A percentile compares a stretch with the other conserved stretches of the same genome.
phyloP scores from a whole-genome alignment of 2,329 filamentous ascomycete genomes.

The Triangularia verruculosa region DNA sequence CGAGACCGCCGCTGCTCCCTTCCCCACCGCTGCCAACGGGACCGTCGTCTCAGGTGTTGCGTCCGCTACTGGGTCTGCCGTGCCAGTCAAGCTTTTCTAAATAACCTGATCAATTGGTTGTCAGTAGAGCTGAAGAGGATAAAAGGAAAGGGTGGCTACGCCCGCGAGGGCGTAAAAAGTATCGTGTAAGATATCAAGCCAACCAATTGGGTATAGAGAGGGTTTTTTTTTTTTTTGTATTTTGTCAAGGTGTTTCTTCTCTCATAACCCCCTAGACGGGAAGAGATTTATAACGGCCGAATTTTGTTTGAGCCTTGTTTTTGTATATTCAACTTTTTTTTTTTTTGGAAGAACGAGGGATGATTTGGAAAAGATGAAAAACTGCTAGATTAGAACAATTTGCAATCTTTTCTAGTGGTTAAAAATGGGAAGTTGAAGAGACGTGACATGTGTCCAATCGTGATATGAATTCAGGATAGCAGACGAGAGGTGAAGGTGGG shows the following conservation, averaged over 20 bases:
- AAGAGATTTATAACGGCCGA: not conserved
- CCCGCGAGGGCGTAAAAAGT: not conserved
- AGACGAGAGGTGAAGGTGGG: too few species aligned
- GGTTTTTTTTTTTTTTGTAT: not conserved
- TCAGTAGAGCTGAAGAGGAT: not conserved
- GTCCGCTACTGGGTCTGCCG: conserved; percentile 12
- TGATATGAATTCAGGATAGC: too few species aligned
- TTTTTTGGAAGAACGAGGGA: not conserved
- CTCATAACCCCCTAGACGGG: not conserved
- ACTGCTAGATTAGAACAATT: not conserved
- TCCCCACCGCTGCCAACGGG: conserved; percentile 13
- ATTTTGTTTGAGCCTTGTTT: not conserved
- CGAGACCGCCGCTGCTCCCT: not conserved
- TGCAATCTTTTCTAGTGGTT: not conserved
- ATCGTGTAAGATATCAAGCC: not conserved
- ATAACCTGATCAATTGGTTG: not conserved
- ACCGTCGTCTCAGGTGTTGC: not conserved
- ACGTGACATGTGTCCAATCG: too few species aligned
- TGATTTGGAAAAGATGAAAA: not conserved
- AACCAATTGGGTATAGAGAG: not conserved
- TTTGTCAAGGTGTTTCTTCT: not conserved
- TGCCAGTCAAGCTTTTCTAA: conserved; percentile 8
- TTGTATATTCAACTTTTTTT: not conserved
- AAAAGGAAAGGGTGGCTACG: not conserved
- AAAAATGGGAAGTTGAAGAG: too few species aligned